Base-by-base conservation (phyloP, 305 asterid genomes). In the Solanum hybrid region DNA sequence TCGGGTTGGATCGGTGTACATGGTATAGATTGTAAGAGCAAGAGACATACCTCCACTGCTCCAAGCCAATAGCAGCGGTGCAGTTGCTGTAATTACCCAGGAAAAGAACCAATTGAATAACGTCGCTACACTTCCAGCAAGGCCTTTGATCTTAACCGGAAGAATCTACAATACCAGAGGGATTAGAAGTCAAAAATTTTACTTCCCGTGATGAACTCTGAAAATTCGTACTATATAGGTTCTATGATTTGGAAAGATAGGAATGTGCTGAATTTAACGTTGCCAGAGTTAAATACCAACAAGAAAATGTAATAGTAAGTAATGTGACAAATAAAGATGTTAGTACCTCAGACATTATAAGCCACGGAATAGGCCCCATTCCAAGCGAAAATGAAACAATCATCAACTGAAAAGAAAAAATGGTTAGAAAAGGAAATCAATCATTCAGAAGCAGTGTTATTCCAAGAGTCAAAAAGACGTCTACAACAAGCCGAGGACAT, bases 311-410 rank as follows among this genome's bases (percentile, higher is more conserved):
- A 84, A 20, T 51, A 46, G 42, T 24, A 46, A 83, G 16, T 46
- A 3, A 29, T 29, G 28, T 29, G 28, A 46, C 57, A 20, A 84
- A 29, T 46, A 11, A 84, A 84, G 36, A 51, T 18, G 88, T 10
- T 11, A 89, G 92, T 93, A 97, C 98, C 99, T 97, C 99, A 2
- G 99, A 97, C 99, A 97, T 97, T 90, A 97, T 97, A 88, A 97
- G 94, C 99, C 99, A 97, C 7, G 99, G 99, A 87, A 96, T 94
- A 80, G 99, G 98, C 74, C 99, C 99, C 95, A 97, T 94, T 92
- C 99, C 99, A 74, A 96, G 99, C 8, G 99, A 96, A 86, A 97
- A 94, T 10, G 90, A 88, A 91, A 96, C 80, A 35, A 97, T 92
- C 99, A 97, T 94, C 92, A 92, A 90, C 99, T 97, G 89, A 85